phyloP scores from a whole-genome alignment of 73 alveolate genomes.

The Durusdinium trenchii region DNA sequence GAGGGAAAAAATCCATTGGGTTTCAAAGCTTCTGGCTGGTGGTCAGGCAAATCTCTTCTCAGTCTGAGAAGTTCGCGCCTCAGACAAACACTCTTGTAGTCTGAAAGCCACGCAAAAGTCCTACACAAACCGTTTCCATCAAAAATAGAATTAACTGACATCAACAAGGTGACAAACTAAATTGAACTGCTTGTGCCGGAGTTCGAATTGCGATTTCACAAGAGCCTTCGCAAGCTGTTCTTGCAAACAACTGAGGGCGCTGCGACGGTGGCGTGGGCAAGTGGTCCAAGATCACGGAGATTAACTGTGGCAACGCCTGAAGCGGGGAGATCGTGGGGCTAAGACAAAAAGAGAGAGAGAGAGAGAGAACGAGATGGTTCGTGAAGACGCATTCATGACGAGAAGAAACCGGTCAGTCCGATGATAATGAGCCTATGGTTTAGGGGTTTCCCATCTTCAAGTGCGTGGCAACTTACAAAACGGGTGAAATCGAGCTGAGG shows the following conservation, averaged over 20 bases:
- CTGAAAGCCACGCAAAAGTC: too few species aligned
- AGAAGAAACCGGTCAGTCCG: too few species aligned
- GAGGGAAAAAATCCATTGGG: not conserved
- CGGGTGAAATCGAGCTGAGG: not conserved
- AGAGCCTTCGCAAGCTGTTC: too few species aligned
- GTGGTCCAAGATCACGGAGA: slow-evolving; percentile 50
- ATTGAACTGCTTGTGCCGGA: too few species aligned
- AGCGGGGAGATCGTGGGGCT: not conserved
- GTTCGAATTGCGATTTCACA: too few species aligned
- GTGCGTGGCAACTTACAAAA: not conserved
- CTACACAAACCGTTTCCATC: too few species aligned
- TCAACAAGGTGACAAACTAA: not conserved
- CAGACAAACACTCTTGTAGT: not conserved
- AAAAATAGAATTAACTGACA: not conserved
- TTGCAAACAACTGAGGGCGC: not conserved
- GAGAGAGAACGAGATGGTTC: too few species aligned
- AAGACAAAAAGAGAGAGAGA: not conserved
- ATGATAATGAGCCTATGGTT: too few species aligned
- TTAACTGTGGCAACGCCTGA: slow-evolving; percentile 61
- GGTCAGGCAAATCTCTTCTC: slow-evolving; percentile 61
- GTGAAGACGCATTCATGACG: too few species aligned
- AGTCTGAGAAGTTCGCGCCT: slow-evolving; percentile 68
- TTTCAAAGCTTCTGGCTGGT: not conserved
- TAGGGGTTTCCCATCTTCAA: not conserved
- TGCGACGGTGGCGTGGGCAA: slow-evolving; percentile 65